These are phyloP conservation scores for Physcia stellaris DNA, from an alignment of 495 filamentous ascomycete species.

Conservation along the genomic window DNA sequence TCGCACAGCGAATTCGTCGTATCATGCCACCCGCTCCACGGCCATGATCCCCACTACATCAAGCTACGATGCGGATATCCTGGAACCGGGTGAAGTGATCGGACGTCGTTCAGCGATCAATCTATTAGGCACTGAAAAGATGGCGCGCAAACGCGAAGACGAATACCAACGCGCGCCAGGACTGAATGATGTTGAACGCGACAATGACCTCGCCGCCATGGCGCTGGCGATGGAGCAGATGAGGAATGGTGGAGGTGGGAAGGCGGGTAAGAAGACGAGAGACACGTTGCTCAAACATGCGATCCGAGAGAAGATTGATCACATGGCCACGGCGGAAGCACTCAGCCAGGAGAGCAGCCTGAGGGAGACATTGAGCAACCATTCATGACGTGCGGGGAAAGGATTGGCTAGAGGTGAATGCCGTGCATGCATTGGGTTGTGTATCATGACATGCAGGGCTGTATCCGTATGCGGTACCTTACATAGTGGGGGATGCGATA, in stretches of 20 bases:
- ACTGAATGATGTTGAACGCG: conserved; percentile 11
- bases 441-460: too few species aligned
- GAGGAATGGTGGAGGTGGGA: too few species aligned
- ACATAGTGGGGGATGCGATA: too few species aligned
- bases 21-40: conserved; percentile 60
- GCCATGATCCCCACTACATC: conserved; percentile 24
- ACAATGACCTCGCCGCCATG: conserved; percentile 13
- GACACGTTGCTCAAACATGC: conserved; percentile 9
- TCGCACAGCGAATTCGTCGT: conserved; percentile 41
- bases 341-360: too few species aligned
- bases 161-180: conserved; percentile 13
- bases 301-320: conserved; percentile 5
- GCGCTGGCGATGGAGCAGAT: conserved; percentile 13
- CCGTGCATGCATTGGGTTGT: too few species aligned
- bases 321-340: neutral
- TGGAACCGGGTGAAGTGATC: conserved; percentile 12
- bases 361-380: too few species aligned
- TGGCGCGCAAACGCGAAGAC: conserved; percentile 12
- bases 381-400: too few species aligned
- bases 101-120: conserved; percentile 10
- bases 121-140: conserved; percentile 6
- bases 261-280: conserved; percentile 5
- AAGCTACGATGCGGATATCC: conserved; percentile 1
- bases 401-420: too few species aligned
- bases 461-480: too few species aligned